phyloP scores from a whole-genome alignment of 2,329 filamentous ascomycete species.

The Whalleya microplaca region DNA sequence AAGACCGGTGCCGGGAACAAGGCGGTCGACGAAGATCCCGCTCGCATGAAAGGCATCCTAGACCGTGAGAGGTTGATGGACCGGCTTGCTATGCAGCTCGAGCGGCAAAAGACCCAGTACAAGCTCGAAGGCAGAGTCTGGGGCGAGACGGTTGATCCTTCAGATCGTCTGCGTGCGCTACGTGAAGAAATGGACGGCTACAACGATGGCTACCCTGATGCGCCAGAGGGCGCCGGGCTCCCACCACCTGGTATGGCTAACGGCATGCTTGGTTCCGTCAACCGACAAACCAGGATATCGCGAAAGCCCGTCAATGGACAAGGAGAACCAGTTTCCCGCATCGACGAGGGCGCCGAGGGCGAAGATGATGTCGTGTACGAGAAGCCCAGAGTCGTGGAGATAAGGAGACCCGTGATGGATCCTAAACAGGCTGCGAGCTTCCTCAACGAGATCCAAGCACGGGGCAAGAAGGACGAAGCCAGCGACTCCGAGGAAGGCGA shows the following conservation, averaged over 20 bases:
- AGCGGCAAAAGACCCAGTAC: slow-evolving; percentile 96
- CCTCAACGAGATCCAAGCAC: slow-evolving; percentile 72
- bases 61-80: slow-evolving; percentile 93
- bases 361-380: slow-evolving; percentile 72
- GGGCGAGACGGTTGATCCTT: slow-evolving; percentile 81
- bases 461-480: slow-evolving; percentile 72
- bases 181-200: slow-evolving; percentile 90
- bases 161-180: slow-evolving; percentile 87
- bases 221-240: slow-evolving; percentile 52
- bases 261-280: slow-evolving; percentile 74
- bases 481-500: slow-evolving; percentile 75
- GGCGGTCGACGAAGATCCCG: slow-evolving; percentile 67
- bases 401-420: slow-evolving; percentile 70
- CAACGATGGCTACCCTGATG: slow-evolving; percentile 35
- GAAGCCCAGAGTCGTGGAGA: slow-evolving; percentile 78
- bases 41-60: slow-evolving; percentile 87
- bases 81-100: slow-evolving; percentile 90
- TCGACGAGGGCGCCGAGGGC: slow-evolving; percentile 49
- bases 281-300: slow-evolving; percentile 60
- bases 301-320: slow-evolving; percentile 55
- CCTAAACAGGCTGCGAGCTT: slow-evolving; percentile 69
- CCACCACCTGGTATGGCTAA: slow-evolving; percentile 68
- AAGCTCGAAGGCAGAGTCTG: slow-evolving; percentile 94
- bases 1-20: slow-evolving; percentile 58
- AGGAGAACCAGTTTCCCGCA: slow-evolving; percentile 32